These are phyloP conservation scores for Pleurostoma richardsiae DNA, from an alignment of 2,329 filamentous ascomycete genomes.

Conservation along the genomic window DNA sequence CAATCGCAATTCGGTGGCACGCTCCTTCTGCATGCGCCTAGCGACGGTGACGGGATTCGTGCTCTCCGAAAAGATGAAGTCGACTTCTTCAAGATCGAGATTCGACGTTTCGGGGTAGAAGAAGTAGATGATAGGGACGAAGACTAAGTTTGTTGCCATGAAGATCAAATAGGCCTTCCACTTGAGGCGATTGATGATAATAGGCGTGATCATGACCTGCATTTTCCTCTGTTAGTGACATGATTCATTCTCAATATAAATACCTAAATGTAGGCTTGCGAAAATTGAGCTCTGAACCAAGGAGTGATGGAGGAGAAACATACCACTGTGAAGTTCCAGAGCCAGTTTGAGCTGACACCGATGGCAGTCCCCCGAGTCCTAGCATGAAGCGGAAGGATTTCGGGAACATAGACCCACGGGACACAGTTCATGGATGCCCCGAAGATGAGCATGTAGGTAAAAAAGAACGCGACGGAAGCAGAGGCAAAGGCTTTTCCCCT, in stretches of 20 bases:
- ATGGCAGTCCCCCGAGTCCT: conserved; percentile 25
- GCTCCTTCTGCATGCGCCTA: background rate
- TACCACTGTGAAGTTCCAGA: conserved; percentile 26
- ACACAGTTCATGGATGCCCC: conserved; percentile 24
- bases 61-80: conserved; percentile 33
- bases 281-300: too few relatives aligned
- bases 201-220: conserved; percentile 46
- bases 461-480: conserved; percentile 30
- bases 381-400: conserved; percentile 26
- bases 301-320: background rate
- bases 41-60: background rate
- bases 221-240: background rate
- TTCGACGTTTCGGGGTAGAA: conserved; percentile 49
- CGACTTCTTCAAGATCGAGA: conserved; percentile 45
- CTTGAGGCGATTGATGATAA: conserved; percentile 36
- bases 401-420: conserved; percentile 30
- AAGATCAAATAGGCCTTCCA: conserved; percentile 51
- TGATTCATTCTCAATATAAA: too few relatives aligned
- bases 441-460: conserved; percentile 20
- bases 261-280: too few relatives aligned
- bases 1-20: background rate
- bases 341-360: conserved; percentile 28
- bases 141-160: conserved; percentile 39
- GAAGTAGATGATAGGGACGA: conserved; percentile 35
- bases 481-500: conserved; percentile 1